Evolutionary conservation across 2,329 filamentous ascomycete species (phyloP).

Genomic region (Penicillium sp.): DNA sequence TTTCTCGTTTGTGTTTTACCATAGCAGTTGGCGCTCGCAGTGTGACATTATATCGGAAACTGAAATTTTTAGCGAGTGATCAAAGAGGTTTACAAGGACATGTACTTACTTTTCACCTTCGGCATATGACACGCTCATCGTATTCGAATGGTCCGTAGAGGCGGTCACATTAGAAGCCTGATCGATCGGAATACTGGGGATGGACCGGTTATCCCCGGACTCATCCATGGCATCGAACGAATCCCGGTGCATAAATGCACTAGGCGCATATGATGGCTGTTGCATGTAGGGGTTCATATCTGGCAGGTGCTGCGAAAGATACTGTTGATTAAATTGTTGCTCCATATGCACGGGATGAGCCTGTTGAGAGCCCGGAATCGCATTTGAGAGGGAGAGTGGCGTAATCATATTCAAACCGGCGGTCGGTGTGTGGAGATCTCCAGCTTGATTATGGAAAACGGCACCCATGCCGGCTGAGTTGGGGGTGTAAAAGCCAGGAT

Average conservation of each 20-base stretch:
- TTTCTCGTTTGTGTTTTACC: conserved; percentile 80
- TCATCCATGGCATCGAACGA: conserved; percentile 81
- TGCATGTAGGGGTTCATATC: conserved; percentile 74
- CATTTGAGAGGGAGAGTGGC: conserved; percentile 76
- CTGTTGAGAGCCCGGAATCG: conserved; percentile 68
- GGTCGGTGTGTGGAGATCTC: conserved; percentile 83
- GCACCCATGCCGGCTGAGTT: conserved; percentile 78
- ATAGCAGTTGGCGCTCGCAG: conserved; percentile 92
- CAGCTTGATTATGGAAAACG: conserved; percentile 79
- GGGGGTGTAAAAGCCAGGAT: conserved; percentile 83
- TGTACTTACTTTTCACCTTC: conserved; percentile 59
- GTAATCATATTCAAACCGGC: conserved; percentile 76
- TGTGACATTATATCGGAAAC: conserved; percentile 83
- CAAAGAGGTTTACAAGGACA: neutral
- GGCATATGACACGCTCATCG: conserved; percentile 32
- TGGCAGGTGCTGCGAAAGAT: conserved; percentile 63
- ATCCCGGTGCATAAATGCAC: conserved; percentile 79
- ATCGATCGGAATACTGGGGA: conserved; percentile 61
- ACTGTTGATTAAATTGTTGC: conserved; percentile 64
- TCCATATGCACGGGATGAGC: conserved; percentile 62
- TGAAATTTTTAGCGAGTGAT: conserved; percentile 33
- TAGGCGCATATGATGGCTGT: conserved; percentile 68
- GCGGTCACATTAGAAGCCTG: conserved; percentile 53
- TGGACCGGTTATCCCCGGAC: conserved; percentile 66
- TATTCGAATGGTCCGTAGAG: conserved; percentile 34